phyloP scores from a whole-genome alignment of 805 yeast genomes.

The Starmera caribaea region DNA sequence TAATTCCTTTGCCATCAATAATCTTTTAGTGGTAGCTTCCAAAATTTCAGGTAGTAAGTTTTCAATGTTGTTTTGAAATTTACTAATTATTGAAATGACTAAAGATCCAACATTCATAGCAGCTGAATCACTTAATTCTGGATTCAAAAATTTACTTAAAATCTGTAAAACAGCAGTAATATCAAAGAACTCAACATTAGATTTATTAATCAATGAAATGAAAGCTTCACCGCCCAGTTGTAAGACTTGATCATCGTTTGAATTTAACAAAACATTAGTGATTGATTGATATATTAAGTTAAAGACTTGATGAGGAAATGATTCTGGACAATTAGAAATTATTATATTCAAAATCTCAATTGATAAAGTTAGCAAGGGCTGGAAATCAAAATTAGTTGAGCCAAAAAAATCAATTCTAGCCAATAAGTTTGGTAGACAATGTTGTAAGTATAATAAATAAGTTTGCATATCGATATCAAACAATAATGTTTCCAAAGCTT shows the following conservation, averaged over 20 bases:
- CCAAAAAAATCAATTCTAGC: conserved; percentile 22
- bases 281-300: conserved; percentile 33
- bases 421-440: conserved; percentile 42
- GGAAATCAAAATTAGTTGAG: conserved; percentile 31
- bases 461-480: conserved; percentile 31
- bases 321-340: conserved; percentile 32
- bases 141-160: conserved; percentile 60
- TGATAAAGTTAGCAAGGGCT: conserved; percentile 49
- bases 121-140: conserved; percentile 68
- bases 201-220: conserved; percentile 42
- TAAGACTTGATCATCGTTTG: conserved; percentile 68
- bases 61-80: conserved; percentile 30
- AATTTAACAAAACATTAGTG: conserved; percentile 19
- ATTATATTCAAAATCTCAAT: conserved; percentile 46
- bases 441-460: conserved; percentile 38
- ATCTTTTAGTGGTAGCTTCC: conserved; percentile 60
- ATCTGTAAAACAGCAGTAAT: conserved; percentile 40
- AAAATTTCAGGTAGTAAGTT: conserved; percentile 43
- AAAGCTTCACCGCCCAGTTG: conserved; percentile 73
- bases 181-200: conserved; percentile 17
- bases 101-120: conserved; percentile 67
- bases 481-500: conserved; percentile 56
- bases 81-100: conserved; percentile 48
- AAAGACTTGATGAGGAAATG: conserved; percentile 32
- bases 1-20: conserved; percentile 57